Base-by-base conservation (phyloP, 768 basidiomycete species). In the Leccinum aurantiacum region DNA sequence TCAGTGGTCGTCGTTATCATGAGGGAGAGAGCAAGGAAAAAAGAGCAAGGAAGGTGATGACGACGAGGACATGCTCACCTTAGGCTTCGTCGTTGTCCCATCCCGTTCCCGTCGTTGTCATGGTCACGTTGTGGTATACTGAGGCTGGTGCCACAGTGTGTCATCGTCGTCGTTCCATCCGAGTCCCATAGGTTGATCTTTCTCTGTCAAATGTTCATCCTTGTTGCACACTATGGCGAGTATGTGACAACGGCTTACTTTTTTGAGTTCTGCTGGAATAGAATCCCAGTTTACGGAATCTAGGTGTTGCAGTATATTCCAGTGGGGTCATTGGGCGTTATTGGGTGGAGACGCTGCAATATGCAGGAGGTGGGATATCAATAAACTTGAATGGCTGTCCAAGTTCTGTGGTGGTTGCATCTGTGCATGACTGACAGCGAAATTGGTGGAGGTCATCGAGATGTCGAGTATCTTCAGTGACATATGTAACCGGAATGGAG, bases 261-360 rank as follows among this genome's bases (percentile, higher is more conserved):
- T 87, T 58, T 80, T 84, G 27, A 90, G 66, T 67, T 90, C 89
- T 3, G 57, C 35, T 0, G 88, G 84, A 3, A 91, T 69, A 3
- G 79, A 76, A 14, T 85, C 82, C 89, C 88, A 90, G 6, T 77
- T 79, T 13, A 83, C 72, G 15, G 69, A 68, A 67, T 89, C 87
- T 19, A 86, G 68, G 14, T 71, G 65, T 3, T 78, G 72, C 7
- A 71, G 67, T 6, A 70, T 74, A 68, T 91, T 91, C 68, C 78
- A 86, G 24, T 72, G 66, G 4, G 90, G 89, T 51, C 79, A 75
- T 61, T 77, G 73, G 4, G 85, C 75, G 6, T 70, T 65, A 65
- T 91, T 86, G 0, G 88, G 86, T 19, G 78, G 75, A 4, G 78
- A 76, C 11, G 83, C 80, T 1, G 87, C 83, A 49, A 91, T 71